Evolutionary conservation across 2,329 filamentous ascomycete genomes (phyloP), one percentile per base, ranked within the genome.

Genomic region (Fusarium sp.): DNA sequence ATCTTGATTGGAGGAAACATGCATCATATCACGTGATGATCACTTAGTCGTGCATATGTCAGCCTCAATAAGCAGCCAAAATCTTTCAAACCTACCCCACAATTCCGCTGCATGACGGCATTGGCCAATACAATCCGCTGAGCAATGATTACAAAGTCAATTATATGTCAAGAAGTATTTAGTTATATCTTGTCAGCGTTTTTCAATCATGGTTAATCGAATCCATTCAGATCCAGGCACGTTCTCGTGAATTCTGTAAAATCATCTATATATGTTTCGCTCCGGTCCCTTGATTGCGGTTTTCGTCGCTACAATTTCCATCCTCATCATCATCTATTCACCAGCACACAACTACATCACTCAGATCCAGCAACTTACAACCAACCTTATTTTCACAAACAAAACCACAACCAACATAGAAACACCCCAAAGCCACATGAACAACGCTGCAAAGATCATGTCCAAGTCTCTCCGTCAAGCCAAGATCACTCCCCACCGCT

Each of bases 401-500:
- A 57, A 52, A 52, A 64, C 44, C 19, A 40, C 58, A 23, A 55
- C 54, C 30, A 37, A 23, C 20, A 30, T 13, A 30, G 27, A 30
- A 37, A 47, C 23, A 11, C 43, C 56, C 35, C 59, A 71, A 6
- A 64, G 55, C 10, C 68, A 67, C 35, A 79, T 78, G 76, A 69
- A 78, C 73, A 84, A 81, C 68, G 52, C 75, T 10, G 71, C 69
- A 65, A 81, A 76, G 71, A 81, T 81, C 73, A 90, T 91, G 87
- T 84, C 88, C 56, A 88, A 87, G 78, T 81, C 85, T 52, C 87
- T 91, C 63, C 79, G 83, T 37, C 86, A 91, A 78, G 89, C 89
- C 72, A 92, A 91, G 74, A 91, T 96, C 81, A 87, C 86, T 37
- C 90, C 90, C 53, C 92, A 94, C 68, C 88, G 87, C 60, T 96